These are phyloP conservation scores for Leishmania tropica DNA, from an alignment of 208 protist species.

Conservation along the genomic window DNA sequence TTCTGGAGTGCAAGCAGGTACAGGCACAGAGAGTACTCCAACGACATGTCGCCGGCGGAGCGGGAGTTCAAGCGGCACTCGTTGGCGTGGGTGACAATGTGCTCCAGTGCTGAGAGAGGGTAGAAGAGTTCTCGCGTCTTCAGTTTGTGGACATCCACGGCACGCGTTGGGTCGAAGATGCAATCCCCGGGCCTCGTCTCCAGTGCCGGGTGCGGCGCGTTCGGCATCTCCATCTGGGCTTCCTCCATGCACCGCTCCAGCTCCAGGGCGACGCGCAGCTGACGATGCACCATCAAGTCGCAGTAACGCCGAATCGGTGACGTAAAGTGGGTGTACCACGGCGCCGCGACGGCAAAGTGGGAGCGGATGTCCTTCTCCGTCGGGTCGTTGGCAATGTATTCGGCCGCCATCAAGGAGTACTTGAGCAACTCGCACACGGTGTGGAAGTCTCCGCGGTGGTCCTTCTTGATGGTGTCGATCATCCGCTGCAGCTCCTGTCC, in stretches of 20 bases:
- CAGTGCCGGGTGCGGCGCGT: slow-evolving; percentile 14
- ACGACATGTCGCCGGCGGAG: slow-evolving; percentile 56
- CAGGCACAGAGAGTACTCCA: slow-evolving; percentile 68
- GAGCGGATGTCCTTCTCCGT: slow-evolving; percentile 30
- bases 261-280: slow-evolving; percentile 80
- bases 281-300: slow-evolving; percentile 93
- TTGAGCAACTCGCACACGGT: slow-evolving; percentile 73
- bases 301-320: slow-evolving; percentile 94
- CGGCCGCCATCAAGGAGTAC: slow-evolving; percentile 67
- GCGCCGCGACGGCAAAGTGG: slow-evolving; percentile 90
- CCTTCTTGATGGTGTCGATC: slow-evolving; percentile 34
- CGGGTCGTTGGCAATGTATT: slow-evolving; percentile 82
- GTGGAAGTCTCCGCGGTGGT: slow-evolving; percentile 35
- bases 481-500: slow-evolving; percentile 56
- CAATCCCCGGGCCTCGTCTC: slow-evolving; percentile 24
- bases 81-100: slow-evolving; percentile 63
- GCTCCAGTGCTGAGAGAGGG: slow-evolving; percentile 50
- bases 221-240: slow-evolving; percentile 19
- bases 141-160: slow-evolving; percentile 50
- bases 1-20: slow-evolving; percentile 73
- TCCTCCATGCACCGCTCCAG: slow-evolving; percentile 67
- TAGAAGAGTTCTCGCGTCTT: slow-evolving; percentile 43
- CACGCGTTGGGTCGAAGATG: slow-evolving; percentile 16
- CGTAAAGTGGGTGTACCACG: slow-evolving; percentile 95
- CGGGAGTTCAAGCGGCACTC: slow-evolving; percentile 56